A percentile compares a stretch with the other conserved stretches of the same genome.
Evolutionary conservation across 345 rosid species (phyloP).

Genomic region (Brassica incana): DNA sequence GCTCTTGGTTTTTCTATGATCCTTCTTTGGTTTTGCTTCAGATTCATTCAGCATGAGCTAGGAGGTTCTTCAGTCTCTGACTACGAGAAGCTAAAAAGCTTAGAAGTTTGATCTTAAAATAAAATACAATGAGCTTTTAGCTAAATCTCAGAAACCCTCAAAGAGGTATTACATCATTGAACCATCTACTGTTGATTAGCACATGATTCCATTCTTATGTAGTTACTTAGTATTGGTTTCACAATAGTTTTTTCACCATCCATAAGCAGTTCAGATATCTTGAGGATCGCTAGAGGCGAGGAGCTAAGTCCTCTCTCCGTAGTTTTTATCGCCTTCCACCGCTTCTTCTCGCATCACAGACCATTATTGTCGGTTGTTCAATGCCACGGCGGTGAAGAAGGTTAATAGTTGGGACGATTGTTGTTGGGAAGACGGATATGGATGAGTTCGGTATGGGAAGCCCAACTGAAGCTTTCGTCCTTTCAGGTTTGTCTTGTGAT

Average conservation of each 20-base stretch:
- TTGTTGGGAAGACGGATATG: background rate
- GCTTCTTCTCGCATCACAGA: background rate
- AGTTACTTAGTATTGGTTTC: background rate
- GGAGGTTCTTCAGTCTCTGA: constrained; percentile 75
- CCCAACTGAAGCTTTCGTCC: background rate
- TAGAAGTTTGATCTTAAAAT: constrained; percentile 62
- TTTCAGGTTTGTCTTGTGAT: no score
- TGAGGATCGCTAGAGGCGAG: no score
- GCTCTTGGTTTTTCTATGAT: background rate
- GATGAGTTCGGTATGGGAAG: background rate
- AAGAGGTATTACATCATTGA: constrained; percentile 50
- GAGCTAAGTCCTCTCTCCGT: no score
- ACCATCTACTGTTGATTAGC: background rate
- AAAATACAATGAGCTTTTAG: constrained; percentile 67
- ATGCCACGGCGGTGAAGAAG: background rate
- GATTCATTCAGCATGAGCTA: constrained; percentile 82
- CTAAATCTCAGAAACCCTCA: constrained; percentile 59
- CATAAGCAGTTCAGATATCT: no score
- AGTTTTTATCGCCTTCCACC: no score
- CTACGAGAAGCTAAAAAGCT: constrained; percentile 75
- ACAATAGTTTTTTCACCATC: background rate
- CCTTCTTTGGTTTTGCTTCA: constrained; percentile 31
- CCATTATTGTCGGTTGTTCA: background rate
- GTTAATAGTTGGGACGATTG: no score
- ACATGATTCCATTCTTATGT: background rate